Base-by-base conservation (phyloP, 2,329 filamentous ascomycete genomes). In the Fusarium pseudograminearum region DNA sequence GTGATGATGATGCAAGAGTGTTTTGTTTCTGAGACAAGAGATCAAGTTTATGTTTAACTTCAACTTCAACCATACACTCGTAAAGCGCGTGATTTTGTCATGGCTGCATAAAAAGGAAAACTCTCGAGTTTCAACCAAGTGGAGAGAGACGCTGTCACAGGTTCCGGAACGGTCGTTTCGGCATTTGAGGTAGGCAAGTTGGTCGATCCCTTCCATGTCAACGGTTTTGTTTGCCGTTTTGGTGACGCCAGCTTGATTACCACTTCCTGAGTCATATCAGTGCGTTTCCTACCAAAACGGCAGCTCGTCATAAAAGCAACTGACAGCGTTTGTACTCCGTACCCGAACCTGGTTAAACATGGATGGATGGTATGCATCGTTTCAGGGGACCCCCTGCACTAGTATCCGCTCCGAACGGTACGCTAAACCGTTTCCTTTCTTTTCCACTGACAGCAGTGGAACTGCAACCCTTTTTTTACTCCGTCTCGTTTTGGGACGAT, bases 401-500 rank as follows among this genome's bases (percentile, higher is more conserved):
- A 6, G 4, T n/a, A 7, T 12, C 61, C 61, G 31, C 61, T 38
- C 44, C 60, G 61, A 50, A 59, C 22, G 42, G 51, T 34, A 55
- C 18, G 33, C 48, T 52, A 50, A 30, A 18, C 47, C 38, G 26
- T 46, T 62, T 61, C 41, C 28, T 34, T 28, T n/a, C 16, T 30
- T 18, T 22, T 18, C 3, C 9, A 44, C 22, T 26, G 26, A 20
- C 18, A 20, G n/a, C 12, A n/a, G 26, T 31, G 44, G 44, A 46
- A 46, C 14, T 9, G 31, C 33, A 33, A 22, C 46, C 59, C n/a
- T 30, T 34, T 24, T n/a, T 30, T 48, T 38, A 64, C 61, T 51
- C 59, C 60, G 58, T 58, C 57, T 64, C 22, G 51, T 64, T 58
- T 65, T 64, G 33, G 51, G 44, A 30, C 14, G 20, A 20, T 10